Percentiles rank a stretch among this genome's conserved stretches.
phyloP scores from a whole-genome alignment of 1,284 basidiomycete species.

The Phenoliferia sp. region DNA sequence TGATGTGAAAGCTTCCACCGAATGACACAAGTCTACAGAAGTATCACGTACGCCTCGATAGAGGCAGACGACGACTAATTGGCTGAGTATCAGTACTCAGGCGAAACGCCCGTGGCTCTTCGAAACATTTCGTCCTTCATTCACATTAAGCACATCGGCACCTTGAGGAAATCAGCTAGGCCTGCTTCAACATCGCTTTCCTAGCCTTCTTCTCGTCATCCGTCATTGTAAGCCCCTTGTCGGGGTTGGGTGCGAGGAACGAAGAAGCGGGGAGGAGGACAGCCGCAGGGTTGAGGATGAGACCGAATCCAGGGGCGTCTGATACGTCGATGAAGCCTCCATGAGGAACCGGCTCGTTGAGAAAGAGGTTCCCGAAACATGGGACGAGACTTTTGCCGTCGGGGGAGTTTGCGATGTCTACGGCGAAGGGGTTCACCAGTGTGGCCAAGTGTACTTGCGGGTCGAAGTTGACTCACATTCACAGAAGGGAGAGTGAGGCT shows the following conservation, averaged over 20 bases:
- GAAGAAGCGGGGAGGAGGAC: conserved; percentile 42
- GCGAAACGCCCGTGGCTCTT: no score
- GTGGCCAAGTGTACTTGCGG: neutral
- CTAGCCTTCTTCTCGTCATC: conserved; percentile 4
- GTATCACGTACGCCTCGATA: no score
- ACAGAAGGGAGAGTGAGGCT: conserved; percentile 44
- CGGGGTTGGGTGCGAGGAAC: conserved; percentile 24
- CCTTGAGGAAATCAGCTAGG: no score
- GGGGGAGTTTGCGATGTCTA: conserved; percentile 51
- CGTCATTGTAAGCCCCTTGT: conserved; percentile 3
- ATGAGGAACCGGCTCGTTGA: conserved; percentile 50
- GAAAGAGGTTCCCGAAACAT: conserved; percentile 53
- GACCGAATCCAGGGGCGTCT: conserved; percentile 49
- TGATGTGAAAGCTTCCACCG: no score
- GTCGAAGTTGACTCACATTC: conserved; percentile 22
- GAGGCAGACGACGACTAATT: no score
- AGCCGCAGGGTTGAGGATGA: conserved; percentile 50
- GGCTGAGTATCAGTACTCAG: no score
- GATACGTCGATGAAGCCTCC: conserved; percentile 47
- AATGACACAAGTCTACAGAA: no score
- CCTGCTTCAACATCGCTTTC: neutral
- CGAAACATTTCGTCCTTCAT: no score
- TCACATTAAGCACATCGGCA: no score
- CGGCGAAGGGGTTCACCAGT: neutral
- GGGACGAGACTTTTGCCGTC: conserved; percentile 51